phyloP scores from a whole-genome alignment of 352 stramenopile species.

The Phytophthora pistaciae region DNA sequence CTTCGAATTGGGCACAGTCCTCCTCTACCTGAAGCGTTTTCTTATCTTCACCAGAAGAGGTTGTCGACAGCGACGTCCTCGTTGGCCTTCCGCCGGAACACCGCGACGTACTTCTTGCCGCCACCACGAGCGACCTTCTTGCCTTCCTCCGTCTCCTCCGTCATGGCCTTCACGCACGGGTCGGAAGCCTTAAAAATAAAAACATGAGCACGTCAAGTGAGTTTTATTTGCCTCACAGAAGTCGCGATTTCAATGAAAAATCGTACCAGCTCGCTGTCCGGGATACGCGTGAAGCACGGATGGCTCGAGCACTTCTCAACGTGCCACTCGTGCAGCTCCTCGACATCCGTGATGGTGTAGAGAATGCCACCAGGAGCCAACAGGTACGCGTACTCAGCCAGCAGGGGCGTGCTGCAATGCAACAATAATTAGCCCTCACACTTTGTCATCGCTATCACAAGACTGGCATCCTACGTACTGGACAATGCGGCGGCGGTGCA shows the following conservation, averaged over 20 bases:
- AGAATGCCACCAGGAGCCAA: slow-evolving; percentile 93
- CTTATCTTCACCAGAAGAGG: slow-evolving; percentile 66
- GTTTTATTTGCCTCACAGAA: neutral
- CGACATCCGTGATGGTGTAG: slow-evolving; percentile 99
- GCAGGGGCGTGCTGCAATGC: slow-evolving; percentile 81
- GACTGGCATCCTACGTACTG: slow-evolving; percentile 55
- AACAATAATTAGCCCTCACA: slow-evolving; percentile 2
- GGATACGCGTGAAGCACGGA: slow-evolving; percentile 93
- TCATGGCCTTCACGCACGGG: slow-evolving; percentile 96
- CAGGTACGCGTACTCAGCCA: slow-evolving; percentile 98
- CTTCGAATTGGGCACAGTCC: neutral
- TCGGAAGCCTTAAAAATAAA: slow-evolving; percentile 75
- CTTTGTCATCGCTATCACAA: slow-evolving; percentile 1
- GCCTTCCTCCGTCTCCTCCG: slow-evolving; percentile 97
- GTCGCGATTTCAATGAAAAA: neutral
- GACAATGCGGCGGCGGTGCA: slow-evolving; percentile 95
- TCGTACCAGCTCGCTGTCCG: slow-evolving; percentile 84
- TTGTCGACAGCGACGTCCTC: slow-evolving; percentile 65
- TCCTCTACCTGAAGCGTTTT: slow-evolving; percentile 5
- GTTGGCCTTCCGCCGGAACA: slow-evolving; percentile 80
- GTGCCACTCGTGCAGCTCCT: slow-evolving; percentile 98
- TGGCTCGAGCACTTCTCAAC: slow-evolving; percentile 95
- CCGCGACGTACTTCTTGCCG: slow-evolving; percentile 90
- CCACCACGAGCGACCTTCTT: slow-evolving; percentile 97
- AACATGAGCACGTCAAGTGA: neutral